Conservation (phyloP, 2,329 filamentous ascomycete genomes). For the Aspergillus fumigatus region DNA sequence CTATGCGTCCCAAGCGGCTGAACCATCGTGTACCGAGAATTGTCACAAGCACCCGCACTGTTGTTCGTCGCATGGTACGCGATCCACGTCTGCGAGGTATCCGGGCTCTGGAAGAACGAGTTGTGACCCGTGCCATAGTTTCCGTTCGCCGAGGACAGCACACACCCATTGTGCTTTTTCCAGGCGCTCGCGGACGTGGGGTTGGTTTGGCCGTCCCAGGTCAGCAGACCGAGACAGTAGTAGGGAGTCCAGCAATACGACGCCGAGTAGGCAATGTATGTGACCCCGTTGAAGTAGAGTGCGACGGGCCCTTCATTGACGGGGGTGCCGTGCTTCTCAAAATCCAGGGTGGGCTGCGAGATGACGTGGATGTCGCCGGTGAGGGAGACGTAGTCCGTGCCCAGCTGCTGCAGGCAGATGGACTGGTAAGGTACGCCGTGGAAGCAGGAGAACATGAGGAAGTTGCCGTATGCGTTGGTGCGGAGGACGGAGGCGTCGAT, state of each 20-base stretch:
- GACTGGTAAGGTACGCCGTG: slow-evolving; percentile 29
- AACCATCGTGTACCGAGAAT: slow-evolving; percentile 51
- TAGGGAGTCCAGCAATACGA: slow-evolving; percentile 54
- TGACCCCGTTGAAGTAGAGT: slow-evolving; percentile 51
- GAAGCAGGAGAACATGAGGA: slow-evolving; percentile 52
- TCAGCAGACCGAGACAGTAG: slow-evolving; percentile 52
- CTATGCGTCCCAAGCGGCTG: slow-evolving; percentile 48
- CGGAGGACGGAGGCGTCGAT: slow-evolving; percentile 54
- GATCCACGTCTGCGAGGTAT: slow-evolving; percentile 52
- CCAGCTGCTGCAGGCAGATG: slow-evolving; percentile 11
- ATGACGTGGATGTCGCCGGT: slow-evolving; percentile 47
- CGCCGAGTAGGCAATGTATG: slow-evolving; percentile 52
- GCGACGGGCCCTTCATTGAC: slow-evolving; percentile 55
- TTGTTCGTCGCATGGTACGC: slow-evolving; percentile 53
- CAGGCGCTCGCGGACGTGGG: slow-evolving; percentile 44
- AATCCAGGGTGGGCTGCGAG: slow-evolving; percentile 48
- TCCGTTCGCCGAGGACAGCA: slow-evolving; percentile 51
- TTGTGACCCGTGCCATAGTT: slow-evolving; percentile 57
- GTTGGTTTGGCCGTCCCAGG: slow-evolving; percentile 49
- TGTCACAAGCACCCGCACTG: slow-evolving; percentile 49
- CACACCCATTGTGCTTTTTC: slow-evolving; percentile 48
- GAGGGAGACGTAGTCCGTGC: slow-evolving; percentile 6
- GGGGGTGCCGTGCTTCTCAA: slow-evolving; percentile 47
- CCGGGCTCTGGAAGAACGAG: slow-evolving; percentile 54
- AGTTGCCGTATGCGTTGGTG: slow-evolving; percentile 47